Base-by-base conservation (phyloP, 306 rosid genomes). In the Senna tora region DNA sequence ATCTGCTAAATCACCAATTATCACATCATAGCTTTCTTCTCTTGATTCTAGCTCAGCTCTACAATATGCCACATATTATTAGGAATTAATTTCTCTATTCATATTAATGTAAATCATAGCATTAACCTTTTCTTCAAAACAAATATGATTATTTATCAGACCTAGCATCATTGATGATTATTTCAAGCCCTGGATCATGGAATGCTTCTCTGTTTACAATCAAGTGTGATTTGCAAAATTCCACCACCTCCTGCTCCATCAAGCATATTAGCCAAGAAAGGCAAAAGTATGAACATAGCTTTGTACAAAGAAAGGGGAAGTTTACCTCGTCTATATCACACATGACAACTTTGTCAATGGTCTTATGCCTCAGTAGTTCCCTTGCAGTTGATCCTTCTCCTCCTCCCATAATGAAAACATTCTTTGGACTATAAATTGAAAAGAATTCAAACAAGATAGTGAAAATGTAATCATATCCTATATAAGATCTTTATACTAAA, bases 341-440 rank as follows among this genome's bases (percentile, higher is more conserved):
- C 98, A 93, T 93, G 64, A 89, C 79, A 73, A 93, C 94, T 84
- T 90, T 88, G 78, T 89, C 92, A 43, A 87, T 80, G 73, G 92
- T 89, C 80, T 74, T 89, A 63, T 93, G 96, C 78, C 94, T 89
- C 12, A 93, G 94, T 34, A 93, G 54, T 80, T 93, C 98, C 73
- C 98, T 90, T 30, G 98, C 98, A 81, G 98, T 93, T 33, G 98
- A 93, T 14, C 98, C 98, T 87, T 93, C 98, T 78, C 98, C 98
- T 84, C 98, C 98, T 83, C 98, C 98, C 98, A 93, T 93, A 69
- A 93, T 90, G 50, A 93, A 93, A 60, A 84, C 88, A 69, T 73
- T 82, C 76, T 76, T 87, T 65, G 98, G 96, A 72, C 98, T 93
- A 59, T 36, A 36, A 36, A 36, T 36, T 7, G 39, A 4, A 36